Base-by-base conservation (phyloP, 2,329 filamentous ascomycete genomes). In the Neofusicoccum cordaticola region DNA sequence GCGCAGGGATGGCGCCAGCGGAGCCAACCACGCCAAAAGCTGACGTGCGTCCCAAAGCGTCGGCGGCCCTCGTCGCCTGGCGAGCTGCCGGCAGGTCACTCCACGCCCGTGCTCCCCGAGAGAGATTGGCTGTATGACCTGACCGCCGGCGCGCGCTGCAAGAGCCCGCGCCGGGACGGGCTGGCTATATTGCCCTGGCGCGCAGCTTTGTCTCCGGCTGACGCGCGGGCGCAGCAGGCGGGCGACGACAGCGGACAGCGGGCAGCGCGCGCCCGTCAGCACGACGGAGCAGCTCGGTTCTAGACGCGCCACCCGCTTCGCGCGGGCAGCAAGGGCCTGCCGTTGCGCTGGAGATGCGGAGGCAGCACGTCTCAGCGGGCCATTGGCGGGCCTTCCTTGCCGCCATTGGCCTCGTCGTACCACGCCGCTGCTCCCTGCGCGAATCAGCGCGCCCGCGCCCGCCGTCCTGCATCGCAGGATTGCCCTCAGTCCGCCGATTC, bases 381-480 rank as follows among this genome's bases (percentile, higher is more conserved):
- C 41, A 60, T 60, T 60, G 56, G 56, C 61, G 15, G 31, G 47
- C 50, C 48, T 47, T 53, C 50, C 41, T 53, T 53, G 61, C 61
- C 61, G 48, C 61, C 48, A 53, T 53, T 44, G 61, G 61, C 37
- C 31, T 19, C 61, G 41, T 45, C 42, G 61, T 63, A 56, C 61
- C 39, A 56, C 50, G 12, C 12, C 41, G 11, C 48, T 44, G 22
- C 22, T 41, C 34, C 31, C 15, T 37, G 37, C 39, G 60, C 60
- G 60, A 62, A 62, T 62, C 47, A 45, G 47, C 39, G 37, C 15
- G 17, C 39, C 41, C 22, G 39, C 22, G 27, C 48, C 41, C 37
- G 47, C 60, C 47, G 48, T 35, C 48, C 48, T 34, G 60, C 60
- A 56, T 52, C 39, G 39, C 61, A 53, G 35, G 48, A 47, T 53